Conservation (phyloP, 2,329 filamentous ascomycete species). For the Aspergillus niger region DNA sequence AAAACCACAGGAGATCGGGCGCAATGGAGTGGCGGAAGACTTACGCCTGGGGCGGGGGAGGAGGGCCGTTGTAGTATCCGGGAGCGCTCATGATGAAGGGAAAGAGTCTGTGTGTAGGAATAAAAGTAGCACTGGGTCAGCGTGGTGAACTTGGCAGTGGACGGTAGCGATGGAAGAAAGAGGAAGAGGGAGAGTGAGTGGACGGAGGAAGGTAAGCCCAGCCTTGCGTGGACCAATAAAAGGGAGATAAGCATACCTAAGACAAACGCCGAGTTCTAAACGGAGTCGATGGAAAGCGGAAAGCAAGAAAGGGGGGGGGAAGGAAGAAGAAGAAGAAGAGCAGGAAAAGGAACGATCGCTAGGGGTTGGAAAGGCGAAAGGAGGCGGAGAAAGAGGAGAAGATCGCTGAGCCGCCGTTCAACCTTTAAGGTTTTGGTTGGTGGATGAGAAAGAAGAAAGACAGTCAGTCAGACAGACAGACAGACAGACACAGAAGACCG, state of each 20-base stretch:
- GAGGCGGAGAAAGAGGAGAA: constrained; percentile 6
- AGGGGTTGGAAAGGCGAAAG: constrained; percentile 4
- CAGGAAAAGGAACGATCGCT: not conserved
- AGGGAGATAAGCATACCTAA: constrained; percentile 20
- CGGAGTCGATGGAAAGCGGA: not conserved
- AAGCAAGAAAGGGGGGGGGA: not conserved
- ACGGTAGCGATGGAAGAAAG: not conserved
- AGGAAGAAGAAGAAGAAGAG: constrained; percentile 11
- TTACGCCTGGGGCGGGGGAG: constrained; percentile 44
- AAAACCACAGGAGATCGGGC: not conserved
- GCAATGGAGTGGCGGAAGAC: constrained; percentile 17
- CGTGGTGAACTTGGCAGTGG: not conserved
- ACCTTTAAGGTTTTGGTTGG: not conserved
- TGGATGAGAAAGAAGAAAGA: not conserved
- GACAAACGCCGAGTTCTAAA: constrained; percentile 27
- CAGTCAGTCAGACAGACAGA: too few species aligned
- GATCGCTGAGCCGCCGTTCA: constrained; percentile 3
- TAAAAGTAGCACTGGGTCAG: constrained; percentile 4
- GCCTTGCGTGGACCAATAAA: constrained; percentile 20
- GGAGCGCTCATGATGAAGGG: constrained; percentile 23
- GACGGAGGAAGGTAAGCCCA: not conserved
- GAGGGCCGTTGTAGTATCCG: constrained; percentile 31
- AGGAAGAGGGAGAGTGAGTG: constrained; percentile 1
- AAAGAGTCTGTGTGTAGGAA: constrained; percentile 7
- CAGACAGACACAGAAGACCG: not conserved